Conservation (phyloP, 192 early-diverging fungal genomes). For the Podila verticillata region DNA sequence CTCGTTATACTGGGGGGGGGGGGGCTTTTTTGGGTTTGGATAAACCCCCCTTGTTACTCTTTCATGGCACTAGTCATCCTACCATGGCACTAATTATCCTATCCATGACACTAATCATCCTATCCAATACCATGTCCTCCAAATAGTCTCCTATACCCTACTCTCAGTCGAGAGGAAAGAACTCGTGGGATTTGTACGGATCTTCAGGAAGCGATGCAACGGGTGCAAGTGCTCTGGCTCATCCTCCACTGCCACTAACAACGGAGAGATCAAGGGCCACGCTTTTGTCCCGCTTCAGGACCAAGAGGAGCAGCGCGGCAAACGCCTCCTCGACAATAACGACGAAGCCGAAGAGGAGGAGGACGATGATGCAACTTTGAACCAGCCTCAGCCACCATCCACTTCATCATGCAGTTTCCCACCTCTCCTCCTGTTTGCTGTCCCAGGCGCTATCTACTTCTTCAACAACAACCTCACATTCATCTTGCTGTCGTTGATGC, state of each 20-base stretch:
- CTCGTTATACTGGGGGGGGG: too few species aligned
- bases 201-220: conserved; percentile 19
- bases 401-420: conserved; percentile 14
- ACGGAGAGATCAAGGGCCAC: neutral
- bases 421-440: conserved; percentile 40
- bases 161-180: conserved; percentile 31
- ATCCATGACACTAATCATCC: too few species aligned
- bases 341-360: conserved; percentile 17
- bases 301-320: conserved; percentile 19
- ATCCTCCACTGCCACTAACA: neutral
- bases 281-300: conserved; percentile 4
- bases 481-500: conserved; percentile 40
- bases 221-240: neutral
- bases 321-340: conserved; percentile 9
- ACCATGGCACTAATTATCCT: too few species aligned
- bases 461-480: conserved; percentile 55
- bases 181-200: conserved; percentile 4
- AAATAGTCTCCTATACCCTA: conserved; percentile 38
- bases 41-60: too few species aligned
- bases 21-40: too few species aligned
- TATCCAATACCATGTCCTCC: too few species aligned
- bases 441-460: conserved; percentile 51
- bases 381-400: neutral
- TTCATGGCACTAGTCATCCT: too few species aligned
- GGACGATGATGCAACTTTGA: neutral